Percentiles rank a stretch among this genome's conserved stretches.
phyloP scores from a whole-genome alignment of 352 stramenopile genomes.

The Globisporangium lucens region DNA sequence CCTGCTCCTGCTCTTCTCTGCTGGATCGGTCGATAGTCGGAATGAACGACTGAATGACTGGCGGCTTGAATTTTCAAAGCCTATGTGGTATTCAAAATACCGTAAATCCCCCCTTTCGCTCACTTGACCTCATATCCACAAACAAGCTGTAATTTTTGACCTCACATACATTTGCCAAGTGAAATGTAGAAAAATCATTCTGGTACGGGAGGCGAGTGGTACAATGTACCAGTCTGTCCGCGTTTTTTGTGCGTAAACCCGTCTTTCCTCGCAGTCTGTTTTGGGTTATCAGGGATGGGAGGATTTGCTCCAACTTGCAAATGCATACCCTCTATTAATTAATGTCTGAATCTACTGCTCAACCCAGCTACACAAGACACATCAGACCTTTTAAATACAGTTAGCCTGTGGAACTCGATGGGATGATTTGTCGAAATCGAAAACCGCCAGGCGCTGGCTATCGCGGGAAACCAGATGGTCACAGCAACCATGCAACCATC shows the following conservation, averaged over 20 bases:
- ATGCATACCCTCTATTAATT: not conserved
- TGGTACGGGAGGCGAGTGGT: not conserved
- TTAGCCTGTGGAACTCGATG: not conserved
- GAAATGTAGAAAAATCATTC: not conserved
- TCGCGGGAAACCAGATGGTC: not conserved
- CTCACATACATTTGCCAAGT: constrained; percentile 3
- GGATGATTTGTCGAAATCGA: not conserved
- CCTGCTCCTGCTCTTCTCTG: not conserved
- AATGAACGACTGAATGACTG: constrained; percentile 3
- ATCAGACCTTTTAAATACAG: not conserved
- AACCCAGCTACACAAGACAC: too few relatives aligned
- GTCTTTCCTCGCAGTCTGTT: not conserved
- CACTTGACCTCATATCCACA: not conserved
- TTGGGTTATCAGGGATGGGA: constrained; percentile 2
- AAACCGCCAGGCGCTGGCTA: not conserved
- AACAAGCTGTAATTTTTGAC: not conserved
- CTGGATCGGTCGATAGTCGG: constrained; percentile 10
- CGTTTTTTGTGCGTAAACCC: not conserved
- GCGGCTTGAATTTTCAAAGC: constrained; percentile 4
- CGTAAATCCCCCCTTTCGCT: constrained; percentile 1
- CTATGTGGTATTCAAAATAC: not conserved
- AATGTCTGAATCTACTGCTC: not conserved
- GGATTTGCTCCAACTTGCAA: not conserved
- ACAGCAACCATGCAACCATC: not conserved
- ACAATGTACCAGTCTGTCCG: constrained; percentile 1